Base-by-base conservation (phyloP, 768 basidiomycete genomes). In the Lentinula detonsa region DNA sequence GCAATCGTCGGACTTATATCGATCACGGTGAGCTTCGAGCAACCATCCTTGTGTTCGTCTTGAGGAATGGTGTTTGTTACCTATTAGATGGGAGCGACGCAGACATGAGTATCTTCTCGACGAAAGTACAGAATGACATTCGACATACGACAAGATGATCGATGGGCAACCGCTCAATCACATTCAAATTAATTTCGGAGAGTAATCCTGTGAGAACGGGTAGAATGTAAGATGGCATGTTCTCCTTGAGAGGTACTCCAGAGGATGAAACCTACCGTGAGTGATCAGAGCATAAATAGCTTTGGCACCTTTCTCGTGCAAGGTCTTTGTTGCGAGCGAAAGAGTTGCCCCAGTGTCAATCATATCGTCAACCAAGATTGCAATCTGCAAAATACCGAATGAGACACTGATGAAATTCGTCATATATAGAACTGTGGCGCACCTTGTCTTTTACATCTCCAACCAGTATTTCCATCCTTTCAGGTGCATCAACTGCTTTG, bases 361-460 rank as follows among this genome's bases (percentile, higher is more conserved):
- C 96, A 99, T 98, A 70, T 99, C 97, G 72, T 99, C 97, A 37
- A 99, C 93, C 50, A 99, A 82, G 69, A 99, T 93, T 42, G 92
- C 95, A 57, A 95, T 83, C 90, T 94, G 59, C 5, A 8, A 50
- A 31, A 23, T 2, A 1, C 16, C 46, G 58, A 28, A 16, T 37
- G 13, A 63, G 61, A 11, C 57, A 64, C 57, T 46, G 53, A 57
- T 62, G 53, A 28, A 28, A 28, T 63, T 8, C 31, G 37, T 37
- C 28, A 54, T 13, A 51, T 45, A 23, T 52, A 21, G 50, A 51
- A 39, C 28, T 60, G 59, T 59, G 46, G 56, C 73, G 50, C 66
- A 83, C 92, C 80, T 97, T 98, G 78, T 87, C 94, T 64, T 80
- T 83, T 60, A 98, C 97, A 68, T 94, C 90, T 10, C 97, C 97